phyloP scores from a whole-genome alignment of 805 yeast species.

The Cyberlindnera euphorbiae region DNA sequence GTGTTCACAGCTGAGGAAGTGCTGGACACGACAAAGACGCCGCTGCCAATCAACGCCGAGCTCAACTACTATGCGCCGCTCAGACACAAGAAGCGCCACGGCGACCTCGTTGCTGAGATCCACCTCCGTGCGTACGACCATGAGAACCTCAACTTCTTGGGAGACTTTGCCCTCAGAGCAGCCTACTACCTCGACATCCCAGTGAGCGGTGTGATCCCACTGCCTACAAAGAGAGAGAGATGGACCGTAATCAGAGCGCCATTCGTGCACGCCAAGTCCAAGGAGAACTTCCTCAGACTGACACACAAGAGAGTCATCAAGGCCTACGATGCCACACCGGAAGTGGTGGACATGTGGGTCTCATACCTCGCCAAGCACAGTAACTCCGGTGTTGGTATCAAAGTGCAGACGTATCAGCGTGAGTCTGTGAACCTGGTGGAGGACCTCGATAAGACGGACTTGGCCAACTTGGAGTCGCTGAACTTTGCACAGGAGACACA shows the following conservation, averaged over 20 bases:
- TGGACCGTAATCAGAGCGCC: slow-evolving; percentile 95
- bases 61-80: slow-evolving; percentile 79
- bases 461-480: slow-evolving; percentile 6
- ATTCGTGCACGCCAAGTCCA: slow-evolving; percentile 89
- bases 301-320: slow-evolving; percentile 72
- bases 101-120: slow-evolving; percentile 74
- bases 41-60: slow-evolving; percentile 82
- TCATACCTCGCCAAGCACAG: slow-evolving; percentile 73
- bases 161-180: slow-evolving; percentile 84
- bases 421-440: slow-evolving; percentile 44
- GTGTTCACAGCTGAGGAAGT: slow-evolving; percentile 31
- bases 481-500: slow-evolving; percentile 5
- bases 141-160: slow-evolving; percentile 64
- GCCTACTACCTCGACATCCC: slow-evolving; percentile 91
- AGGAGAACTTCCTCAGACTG: slow-evolving; percentile 88
- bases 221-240: slow-evolving; percentile 69
- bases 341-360: slow-evolving; percentile 76
- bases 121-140: slow-evolving; percentile 68
- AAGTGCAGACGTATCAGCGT: slow-evolving; percentile 57
- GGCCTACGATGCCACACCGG: slow-evolving; percentile 83
- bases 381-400: slow-evolving; percentile 77
- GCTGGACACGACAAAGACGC: slow-evolving; percentile 37
- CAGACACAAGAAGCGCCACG: slow-evolving; percentile 59
- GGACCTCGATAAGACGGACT: slow-evolving; percentile 30
- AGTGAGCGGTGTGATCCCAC: slow-evolving; percentile 63